Percentiles rank a stretch among this genome's conserved stretches.
Conservation (phyloP, 2,329 filamentous ascomycete genomes). For the Venturia aucupariae region DNA sequence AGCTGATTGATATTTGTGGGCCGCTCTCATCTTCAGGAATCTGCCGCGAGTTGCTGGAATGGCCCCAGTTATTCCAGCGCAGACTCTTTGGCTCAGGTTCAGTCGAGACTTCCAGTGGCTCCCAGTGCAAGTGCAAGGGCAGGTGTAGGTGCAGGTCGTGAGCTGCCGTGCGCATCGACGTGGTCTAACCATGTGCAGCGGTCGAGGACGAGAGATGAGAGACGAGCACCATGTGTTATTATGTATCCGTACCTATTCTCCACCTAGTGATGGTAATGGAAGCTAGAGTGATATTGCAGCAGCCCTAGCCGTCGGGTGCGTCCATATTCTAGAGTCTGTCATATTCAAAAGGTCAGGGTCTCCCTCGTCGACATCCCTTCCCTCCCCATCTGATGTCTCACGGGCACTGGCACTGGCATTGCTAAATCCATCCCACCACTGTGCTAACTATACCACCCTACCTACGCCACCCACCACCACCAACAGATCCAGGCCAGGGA, state of each 20-base stretch:
- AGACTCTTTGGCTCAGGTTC: background rate
- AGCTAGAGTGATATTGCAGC: slow-evolving; percentile 1
- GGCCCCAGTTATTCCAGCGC: background rate
- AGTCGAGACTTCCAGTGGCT: too few relatives aligned
- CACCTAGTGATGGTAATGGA: background rate
- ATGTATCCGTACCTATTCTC: too few relatives aligned
- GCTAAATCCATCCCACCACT: background rate
- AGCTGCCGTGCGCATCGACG: background rate
- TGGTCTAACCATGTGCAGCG: background rate
- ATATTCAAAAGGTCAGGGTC: slow-evolving; percentile 3
- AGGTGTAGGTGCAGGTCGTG: too few relatives aligned
- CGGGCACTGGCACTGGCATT: too few relatives aligned
- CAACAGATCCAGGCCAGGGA: background rate
- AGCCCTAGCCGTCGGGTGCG: slow-evolving; percentile 3
- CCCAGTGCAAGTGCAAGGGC: too few relatives aligned
- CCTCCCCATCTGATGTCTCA: background rate
- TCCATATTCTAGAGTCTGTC: background rate
- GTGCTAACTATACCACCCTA: too few relatives aligned
- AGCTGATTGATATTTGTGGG: background rate
- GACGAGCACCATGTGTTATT: too few relatives aligned
- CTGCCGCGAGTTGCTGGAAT: background rate
- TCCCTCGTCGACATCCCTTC: background rate
- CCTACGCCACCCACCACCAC: too few relatives aligned
- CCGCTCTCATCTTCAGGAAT: background rate
- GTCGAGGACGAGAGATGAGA: background rate